These are phyloP conservation scores for Immersiella caudata DNA, from an alignment of 495 filamentous ascomycete genomes.

Conservation along the genomic window DNA sequence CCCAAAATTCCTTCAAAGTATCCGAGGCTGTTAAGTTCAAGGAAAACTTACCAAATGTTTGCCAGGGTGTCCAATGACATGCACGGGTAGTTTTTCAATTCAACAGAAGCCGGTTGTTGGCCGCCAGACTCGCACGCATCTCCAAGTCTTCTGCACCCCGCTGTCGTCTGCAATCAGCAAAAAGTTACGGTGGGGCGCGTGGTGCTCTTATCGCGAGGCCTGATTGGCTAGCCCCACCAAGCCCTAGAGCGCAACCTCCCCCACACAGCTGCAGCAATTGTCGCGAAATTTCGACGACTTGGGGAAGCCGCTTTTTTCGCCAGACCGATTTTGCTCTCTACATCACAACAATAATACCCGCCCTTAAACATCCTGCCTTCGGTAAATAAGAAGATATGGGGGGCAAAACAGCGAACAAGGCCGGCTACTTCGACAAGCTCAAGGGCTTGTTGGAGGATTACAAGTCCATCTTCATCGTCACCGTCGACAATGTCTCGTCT, in stretches of 20 bases:
- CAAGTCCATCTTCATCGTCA: constrained; percentile 94
- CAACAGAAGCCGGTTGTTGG: background rate
- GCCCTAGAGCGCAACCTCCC: constrained; percentile 36
- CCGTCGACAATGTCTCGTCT: constrained; percentile 93
- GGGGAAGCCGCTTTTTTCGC: constrained; percentile 23
- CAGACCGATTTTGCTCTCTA: constrained; percentile 24
- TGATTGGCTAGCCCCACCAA: constrained; percentile 30
- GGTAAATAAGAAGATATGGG: constrained; percentile 94
- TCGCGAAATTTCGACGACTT: constrained; percentile 32
- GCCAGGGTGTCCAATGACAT: background rate
- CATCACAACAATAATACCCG: constrained; percentile 45
- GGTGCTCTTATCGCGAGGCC: background rate
- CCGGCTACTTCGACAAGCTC: constrained; percentile 99
- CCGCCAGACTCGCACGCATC: background rate
- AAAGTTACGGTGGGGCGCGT: constrained; percentile 16
- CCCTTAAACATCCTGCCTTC: constrained; percentile 99
- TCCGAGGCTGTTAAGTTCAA: background rate
- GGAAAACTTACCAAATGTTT: background rate
- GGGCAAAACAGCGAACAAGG: constrained; percentile 93
- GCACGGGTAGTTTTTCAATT: constrained; percentile 5
- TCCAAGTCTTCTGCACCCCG: background rate
- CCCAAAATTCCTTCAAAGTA: background rate
- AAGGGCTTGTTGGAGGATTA: constrained; percentile 91
- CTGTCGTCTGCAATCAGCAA: background rate
- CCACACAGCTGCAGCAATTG: constrained; percentile 37